Base-by-base conservation (phyloP, 306 rosid genomes). In the Bauhinia variegata region DNA sequence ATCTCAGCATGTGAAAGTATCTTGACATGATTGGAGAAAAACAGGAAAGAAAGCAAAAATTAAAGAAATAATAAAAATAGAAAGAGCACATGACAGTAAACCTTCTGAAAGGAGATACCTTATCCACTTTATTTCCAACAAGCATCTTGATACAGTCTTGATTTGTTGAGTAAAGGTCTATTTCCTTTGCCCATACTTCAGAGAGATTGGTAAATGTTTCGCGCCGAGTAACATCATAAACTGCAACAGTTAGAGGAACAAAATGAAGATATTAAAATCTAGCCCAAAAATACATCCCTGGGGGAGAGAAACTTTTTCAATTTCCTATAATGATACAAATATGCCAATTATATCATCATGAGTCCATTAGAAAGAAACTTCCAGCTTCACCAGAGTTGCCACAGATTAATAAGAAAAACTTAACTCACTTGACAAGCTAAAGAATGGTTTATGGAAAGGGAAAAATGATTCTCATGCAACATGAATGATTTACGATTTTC, bases 101-200 rank as follows among this genome's bases (percentile, higher is more conserved):
- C 54, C 50, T 71, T 49, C 48, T 41, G 1, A 54, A 62, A 14
- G 46, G 60, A 56, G 51, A 65, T 85, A 93, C 99, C 99, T 93
- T 90, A 55, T 93, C 99, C 41, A 95, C 86, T 85, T 95, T 95
- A 88, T 90, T 90, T 68, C 99, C 99, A 49, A 95, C 99, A 74
- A 95, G 96, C 97, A 95, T 88, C 84, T 88, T 95, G 82, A 95
- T 90, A 82, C 95, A 88, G 76, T 95, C 97, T 83, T 83, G 97
- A 80, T 90, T 95, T 77, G 97, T 95, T 11, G 96, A 90, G 76
- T 90, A 88, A 68, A 90, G 96, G 46, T 90, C 97, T 49, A 95
- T 82, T 83, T 95, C 97, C 83, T 86, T 95, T 56, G 97, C 90
- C 99, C 99, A 90, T 79, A 95, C 53, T 67, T 95, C 95, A 66